Evolutionary conservation across 805 yeast species (phyloP).

Genomic region (Jamesozyma lodderae): DNA sequence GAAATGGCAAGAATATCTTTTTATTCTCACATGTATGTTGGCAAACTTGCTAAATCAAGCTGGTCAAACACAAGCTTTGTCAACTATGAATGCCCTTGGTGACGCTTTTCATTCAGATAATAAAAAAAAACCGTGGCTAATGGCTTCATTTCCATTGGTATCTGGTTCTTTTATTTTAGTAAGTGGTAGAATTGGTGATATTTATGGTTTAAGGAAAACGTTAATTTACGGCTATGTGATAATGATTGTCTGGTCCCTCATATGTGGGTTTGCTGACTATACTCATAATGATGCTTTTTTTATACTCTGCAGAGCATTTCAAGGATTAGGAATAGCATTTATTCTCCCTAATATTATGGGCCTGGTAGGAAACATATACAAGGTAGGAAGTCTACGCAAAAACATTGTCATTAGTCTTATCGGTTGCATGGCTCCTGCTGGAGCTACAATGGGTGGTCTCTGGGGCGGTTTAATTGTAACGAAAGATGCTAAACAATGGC

Average conservation of each 20-base stretch:
- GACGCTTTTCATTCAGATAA: conserved; percentile 27
- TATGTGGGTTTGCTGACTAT: conserved; percentile 51
- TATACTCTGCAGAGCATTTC: conserved; percentile 46
- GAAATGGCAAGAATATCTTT: conserved; percentile 19
- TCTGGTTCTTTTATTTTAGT: conserved; percentile 65
- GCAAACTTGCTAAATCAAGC: conserved; percentile 36
- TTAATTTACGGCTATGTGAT: conserved; percentile 47
- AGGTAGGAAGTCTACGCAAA: conserved; percentile 36
- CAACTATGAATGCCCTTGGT: conserved; percentile 31
- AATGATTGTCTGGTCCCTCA: conserved; percentile 47
- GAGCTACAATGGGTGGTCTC: conserved; percentile 46
- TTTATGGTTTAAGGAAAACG: conserved; percentile 52
- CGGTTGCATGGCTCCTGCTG: conserved; percentile 52
- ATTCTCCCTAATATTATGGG: conserved; percentile 54
- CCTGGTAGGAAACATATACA: conserved; percentile 38
- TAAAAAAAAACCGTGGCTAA: conserved; percentile 47
- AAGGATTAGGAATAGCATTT: conserved; percentile 54
- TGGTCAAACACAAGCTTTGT: conserved; percentile 32
- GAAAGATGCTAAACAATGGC: conserved; percentile 16
- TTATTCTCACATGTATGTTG: conserved; percentile 25
- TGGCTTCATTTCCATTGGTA: conserved; percentile 62
- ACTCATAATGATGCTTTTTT: conserved; percentile 42
- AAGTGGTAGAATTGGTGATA: conserved; percentile 64
- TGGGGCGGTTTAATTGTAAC: conserved; percentile 39
- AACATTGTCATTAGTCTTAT: conserved; percentile 45